phyloP scores from a whole-genome alignment of 306 rosid genomes.

The Echinosophora koreensis region DNA sequence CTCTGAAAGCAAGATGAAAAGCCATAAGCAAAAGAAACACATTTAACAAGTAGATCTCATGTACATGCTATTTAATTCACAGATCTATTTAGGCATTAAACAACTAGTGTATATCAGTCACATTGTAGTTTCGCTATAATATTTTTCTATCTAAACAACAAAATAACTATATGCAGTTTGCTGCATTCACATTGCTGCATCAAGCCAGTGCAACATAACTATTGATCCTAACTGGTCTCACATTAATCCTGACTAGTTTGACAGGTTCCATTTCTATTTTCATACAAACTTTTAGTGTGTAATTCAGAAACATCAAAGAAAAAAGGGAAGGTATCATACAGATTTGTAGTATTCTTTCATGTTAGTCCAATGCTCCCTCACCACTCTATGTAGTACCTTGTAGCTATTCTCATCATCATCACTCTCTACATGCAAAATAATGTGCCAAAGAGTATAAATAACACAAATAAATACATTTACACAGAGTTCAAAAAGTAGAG shows the following conservation, averaged over 20 bases:
- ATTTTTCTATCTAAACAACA: no score
- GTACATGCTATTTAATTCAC: slow-evolving; percentile 36
- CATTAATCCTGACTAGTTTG: neutral
- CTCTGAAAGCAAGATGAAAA: slow-evolving; percentile 69
- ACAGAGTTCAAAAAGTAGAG: slow-evolving; percentile 18
- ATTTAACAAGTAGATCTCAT: slow-evolving; percentile 36
- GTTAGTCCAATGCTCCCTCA: slow-evolving; percentile 52
- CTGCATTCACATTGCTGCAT: no score
- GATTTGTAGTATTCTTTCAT: slow-evolving; percentile 55
- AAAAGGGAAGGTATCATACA: slow-evolving; percentile 43
- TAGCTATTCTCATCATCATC: slow-evolving; percentile 48
- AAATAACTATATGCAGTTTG: no score
- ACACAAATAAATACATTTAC: slow-evolving; percentile 9
- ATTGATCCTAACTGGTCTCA: neutral
- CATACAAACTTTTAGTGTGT: neutral
- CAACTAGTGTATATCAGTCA: no score
- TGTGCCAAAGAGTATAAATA: neutral
- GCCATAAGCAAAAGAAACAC: slow-evolving; percentile 49
- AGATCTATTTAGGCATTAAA: slow-evolving; percentile 30
- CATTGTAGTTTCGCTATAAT: no score
- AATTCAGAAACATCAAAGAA: slow-evolving; percentile 13
- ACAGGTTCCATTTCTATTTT: neutral
- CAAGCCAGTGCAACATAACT: neutral
- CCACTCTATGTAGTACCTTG: slow-evolving; percentile 46
- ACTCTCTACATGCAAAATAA: slow-evolving; percentile 37